phyloP scores from a whole-genome alignment of 768 basidiomycete genomes.

The Lentinula sp. region DNA sequence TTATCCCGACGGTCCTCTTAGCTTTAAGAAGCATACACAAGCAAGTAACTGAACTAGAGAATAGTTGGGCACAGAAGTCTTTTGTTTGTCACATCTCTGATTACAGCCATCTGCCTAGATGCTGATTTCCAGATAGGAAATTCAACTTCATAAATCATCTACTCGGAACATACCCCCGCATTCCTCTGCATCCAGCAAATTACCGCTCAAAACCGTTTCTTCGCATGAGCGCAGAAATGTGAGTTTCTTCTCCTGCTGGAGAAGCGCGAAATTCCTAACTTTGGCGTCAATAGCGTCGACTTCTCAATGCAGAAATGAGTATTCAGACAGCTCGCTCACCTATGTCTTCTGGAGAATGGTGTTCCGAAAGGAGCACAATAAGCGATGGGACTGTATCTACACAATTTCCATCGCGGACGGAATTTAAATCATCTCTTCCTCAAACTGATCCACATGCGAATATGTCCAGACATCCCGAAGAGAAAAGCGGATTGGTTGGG shows the following conservation, averaged over 20 bases:
- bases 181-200: background rate
- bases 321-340: background rate
- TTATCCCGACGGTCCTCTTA: background rate
- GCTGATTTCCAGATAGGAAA: background rate
- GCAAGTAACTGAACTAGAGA: background rate
- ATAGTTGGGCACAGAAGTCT: constrained; percentile 1
- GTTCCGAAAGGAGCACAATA: background rate
- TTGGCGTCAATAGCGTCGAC: background rate
- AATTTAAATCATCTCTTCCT: background rate
- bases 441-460: background rate
- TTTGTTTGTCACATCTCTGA: background rate
- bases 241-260: background rate
- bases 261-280: background rate
- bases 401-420: background rate
- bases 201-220: background rate
- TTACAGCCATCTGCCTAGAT: background rate
- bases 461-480: background rate
- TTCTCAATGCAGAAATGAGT: background rate
- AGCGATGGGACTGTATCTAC: background rate
- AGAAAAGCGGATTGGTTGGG: background rate
- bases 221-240: background rate
- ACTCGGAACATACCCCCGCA: background rate
- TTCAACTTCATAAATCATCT: background rate
- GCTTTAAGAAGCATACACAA: background rate
- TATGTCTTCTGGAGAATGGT: background rate